Evolutionary conservation across 345 rosid species (phyloP).

Genomic region (Stellera chamaejasme): DNA sequence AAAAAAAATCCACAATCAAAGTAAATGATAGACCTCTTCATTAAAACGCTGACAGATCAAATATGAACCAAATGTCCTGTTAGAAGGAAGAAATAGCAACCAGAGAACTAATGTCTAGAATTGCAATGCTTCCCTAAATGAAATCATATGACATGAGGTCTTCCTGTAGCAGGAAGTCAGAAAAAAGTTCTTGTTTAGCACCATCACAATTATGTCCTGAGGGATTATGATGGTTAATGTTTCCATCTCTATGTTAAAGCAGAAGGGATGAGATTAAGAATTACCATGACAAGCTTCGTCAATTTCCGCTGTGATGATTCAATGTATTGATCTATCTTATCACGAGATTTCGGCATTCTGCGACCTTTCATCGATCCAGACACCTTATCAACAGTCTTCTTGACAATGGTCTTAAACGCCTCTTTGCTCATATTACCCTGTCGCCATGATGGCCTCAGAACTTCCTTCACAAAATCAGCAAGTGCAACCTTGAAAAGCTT

Average conservation of each 20-base stretch:
- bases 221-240: background rate
- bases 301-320: constrained; percentile 62
- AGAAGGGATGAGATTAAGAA: constrained; percentile 9
- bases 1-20: no score
- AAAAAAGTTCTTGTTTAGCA: no score
- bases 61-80: no score
- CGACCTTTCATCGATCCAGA: constrained; percentile 68
- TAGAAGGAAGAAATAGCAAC: no score
- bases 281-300: constrained; percentile 92
- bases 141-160: no score
- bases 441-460: constrained; percentile 83
- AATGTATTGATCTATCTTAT: constrained; percentile 75
- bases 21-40: no score
- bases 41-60: no score
- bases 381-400: constrained; percentile 87
- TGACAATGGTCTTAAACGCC: constrained; percentile 84
- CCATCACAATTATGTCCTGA: background rate
- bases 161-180: no score
- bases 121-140: no score
- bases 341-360: constrained; percentile 72
- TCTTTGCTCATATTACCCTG: constrained; percentile 98
- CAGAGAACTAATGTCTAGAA: no score
- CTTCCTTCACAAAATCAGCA: constrained; percentile 88
- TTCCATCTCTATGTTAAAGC: background rate
- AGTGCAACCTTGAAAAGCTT: constrained; percentile 67